phyloP scores from a whole-genome alignment of 768 basidiomycete species.

The Leccinum imitatum region DNA sequence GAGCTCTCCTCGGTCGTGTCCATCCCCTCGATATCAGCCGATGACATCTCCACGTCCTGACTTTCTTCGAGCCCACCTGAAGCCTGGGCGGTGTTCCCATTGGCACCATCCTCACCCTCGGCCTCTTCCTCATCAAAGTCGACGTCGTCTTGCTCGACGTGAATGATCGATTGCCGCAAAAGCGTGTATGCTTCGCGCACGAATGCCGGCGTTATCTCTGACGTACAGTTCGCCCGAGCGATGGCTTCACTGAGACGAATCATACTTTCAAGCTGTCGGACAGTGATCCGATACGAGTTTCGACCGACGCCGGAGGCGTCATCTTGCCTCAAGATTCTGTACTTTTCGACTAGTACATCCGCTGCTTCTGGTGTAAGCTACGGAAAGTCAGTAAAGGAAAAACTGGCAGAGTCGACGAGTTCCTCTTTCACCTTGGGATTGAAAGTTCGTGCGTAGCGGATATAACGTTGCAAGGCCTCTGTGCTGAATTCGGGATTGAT shows the following conservation, averaged over 20 bases:
- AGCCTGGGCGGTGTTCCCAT: slow-evolving; percentile 33
- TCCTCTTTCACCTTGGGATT: slow-evolving; percentile 76
- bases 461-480: slow-evolving; percentile 94
- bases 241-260: slow-evolving; percentile 97
- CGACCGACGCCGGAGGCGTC: slow-evolving; percentile 84
- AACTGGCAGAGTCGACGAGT: not conserved
- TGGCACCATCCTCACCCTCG: slow-evolving; percentile 50
- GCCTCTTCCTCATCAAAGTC: slow-evolving; percentile 94
- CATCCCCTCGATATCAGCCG: slow-evolving; percentile 55
- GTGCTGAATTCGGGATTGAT: slow-evolving; percentile 97
- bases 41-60: slow-evolving; percentile 64
- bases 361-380: slow-evolving; percentile 93
- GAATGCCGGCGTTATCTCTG: slow-evolving; percentile 94
- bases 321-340: slow-evolving; percentile 87
- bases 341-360: slow-evolving; percentile 92
- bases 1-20: slow-evolving; percentile 52
- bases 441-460: slow-evolving; percentile 95
- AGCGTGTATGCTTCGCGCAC: slow-evolving; percentile 95
- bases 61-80: slow-evolving; percentile 48
- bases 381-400: slow-evolving; percentile 10
- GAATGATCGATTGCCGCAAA: slow-evolving; percentile 95
- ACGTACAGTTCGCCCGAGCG: slow-evolving; percentile 92
- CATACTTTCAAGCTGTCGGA: slow-evolving; percentile 98
- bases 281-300: slow-evolving; percentile 96
- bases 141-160: slow-evolving; percentile 98